Evolutionary conservation across 352 stramenopile species (phyloP), one percentile per base, ranked within the genome.

Genomic region (Phytophthora hybrid): DNA sequence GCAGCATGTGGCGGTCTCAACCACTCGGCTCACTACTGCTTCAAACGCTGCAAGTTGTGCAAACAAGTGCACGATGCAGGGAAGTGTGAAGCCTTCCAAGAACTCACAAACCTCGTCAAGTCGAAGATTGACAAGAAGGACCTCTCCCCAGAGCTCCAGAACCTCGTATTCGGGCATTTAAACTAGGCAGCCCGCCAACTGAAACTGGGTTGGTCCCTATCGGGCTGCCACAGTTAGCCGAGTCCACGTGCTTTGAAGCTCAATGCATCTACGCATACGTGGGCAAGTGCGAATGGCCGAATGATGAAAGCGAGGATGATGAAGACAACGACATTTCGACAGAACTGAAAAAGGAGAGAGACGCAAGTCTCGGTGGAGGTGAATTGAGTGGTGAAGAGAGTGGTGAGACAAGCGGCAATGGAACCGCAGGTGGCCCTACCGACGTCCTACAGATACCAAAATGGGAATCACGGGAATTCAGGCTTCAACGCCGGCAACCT

Each of bases 401-500:
- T n/a, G n/a, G n/a, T n/a, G n/a, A n/a, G n/a, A n/a, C n/a, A n/a
- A 53, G 18, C 3, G 6, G 10, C 6, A 16, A 53, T 21, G 46
- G n/a, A 2, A 7, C 18, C 46, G 18, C 29, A 16, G 44, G 18
- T n/a, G 47, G 47, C 1, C 47, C 47, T 3, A 29, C 47, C 4
- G 47, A 54, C 18, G 10, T n/a, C 3, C 14, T 51, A 8, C 13
- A n/a, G 11, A 54, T 54, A 13, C 18, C 47, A 9, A 7, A 14
- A 37, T 31, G 46, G 10, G 32, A 66, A 18, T 66, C 47, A 47
- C 11, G n/a, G 26, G 59, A 47, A 5, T 69, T 69, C 52, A n/a
- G n/a, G 6, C n/a, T 67, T 13, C n/a, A 21, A 34, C 59, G n/a
- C 11, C 19, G 39, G 18, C 18, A 21, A 37, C 59, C 59, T 4